A percentile compares a stretch with the other conserved stretches of the same genome.
These are phyloP conservation scores for Pleurotus giganteus DNA, from an alignment of 768 basidiomycete genomes.

Conservation along the genomic window DNA sequence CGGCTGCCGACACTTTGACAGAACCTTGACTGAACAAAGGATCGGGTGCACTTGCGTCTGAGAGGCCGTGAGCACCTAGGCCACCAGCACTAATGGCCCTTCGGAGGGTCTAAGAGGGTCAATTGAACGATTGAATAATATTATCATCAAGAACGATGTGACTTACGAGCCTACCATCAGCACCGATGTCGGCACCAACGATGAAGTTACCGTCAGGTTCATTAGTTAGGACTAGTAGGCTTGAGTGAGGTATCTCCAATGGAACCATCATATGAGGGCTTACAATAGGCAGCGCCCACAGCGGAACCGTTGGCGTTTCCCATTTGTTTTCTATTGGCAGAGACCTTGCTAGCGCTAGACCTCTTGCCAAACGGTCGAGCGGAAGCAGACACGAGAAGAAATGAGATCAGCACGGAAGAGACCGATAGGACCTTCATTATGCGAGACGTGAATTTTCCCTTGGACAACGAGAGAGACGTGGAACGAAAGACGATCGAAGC, in stretches of 20 bases:
- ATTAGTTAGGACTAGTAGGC: slow-evolving; percentile 44
- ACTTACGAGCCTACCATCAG: slow-evolving; percentile 39
- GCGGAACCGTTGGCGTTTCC: slow-evolving; percentile 9
- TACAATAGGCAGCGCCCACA: slow-evolving; percentile 19
- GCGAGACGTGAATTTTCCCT: neutral
- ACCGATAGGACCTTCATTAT: slow-evolving; percentile 16
- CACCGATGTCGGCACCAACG: slow-evolving; percentile 38
- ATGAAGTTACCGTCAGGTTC: slow-evolving; percentile 44
- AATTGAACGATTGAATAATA: neutral
- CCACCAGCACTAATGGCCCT: slow-evolving; percentile 31
- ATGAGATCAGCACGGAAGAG: slow-evolving; percentile 11
- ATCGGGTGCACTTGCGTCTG: slow-evolving; percentile 33
- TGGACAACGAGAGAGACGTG: neutral
- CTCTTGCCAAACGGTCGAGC: slow-evolving; percentile 12
- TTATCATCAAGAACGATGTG: neutral
- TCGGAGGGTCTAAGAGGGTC: slow-evolving; percentile 21
- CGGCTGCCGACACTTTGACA: slow-evolving; percentile 31
- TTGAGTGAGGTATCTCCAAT: neutral
- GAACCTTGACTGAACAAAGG: slow-evolving; percentile 40
- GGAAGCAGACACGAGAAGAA: slow-evolving; percentile 12
- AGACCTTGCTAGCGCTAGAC: neutral
- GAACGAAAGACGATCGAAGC: neutral
- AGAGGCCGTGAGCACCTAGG: slow-evolving; percentile 32
- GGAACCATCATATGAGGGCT: neutral
- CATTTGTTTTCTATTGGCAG: slow-evolving; percentile 9